Conservation (phyloP, 1,139 yeast species). For the Blastobotrys aristatus region DNA sequence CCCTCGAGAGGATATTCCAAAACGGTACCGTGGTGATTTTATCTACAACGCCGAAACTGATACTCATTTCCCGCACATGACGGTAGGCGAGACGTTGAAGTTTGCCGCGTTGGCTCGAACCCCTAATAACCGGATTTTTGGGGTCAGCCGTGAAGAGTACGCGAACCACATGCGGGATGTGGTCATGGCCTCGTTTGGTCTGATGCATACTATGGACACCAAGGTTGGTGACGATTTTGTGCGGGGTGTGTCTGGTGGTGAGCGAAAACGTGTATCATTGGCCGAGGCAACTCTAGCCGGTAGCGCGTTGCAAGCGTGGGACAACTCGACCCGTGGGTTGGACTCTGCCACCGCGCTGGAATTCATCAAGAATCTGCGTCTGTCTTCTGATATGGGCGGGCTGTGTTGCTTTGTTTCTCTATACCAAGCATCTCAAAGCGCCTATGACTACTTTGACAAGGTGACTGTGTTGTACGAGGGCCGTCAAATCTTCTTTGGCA, state of each 20-base stretch:
- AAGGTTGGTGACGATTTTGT: constrained; percentile 67
- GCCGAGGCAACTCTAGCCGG: constrained; percentile 63
- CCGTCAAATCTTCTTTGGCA: constrained; percentile 71
- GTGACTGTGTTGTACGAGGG: constrained; percentile 73
- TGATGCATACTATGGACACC: constrained; percentile 62
- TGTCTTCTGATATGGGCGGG: constrained; percentile 53
- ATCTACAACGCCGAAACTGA: constrained; percentile 70
- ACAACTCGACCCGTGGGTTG: constrained; percentile 70
- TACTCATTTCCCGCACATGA: constrained; percentile 64
- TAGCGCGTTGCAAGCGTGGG: constrained; percentile 65
- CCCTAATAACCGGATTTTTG: constrained; percentile 59
- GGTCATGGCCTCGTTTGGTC: constrained; percentile 68
- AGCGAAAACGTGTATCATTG: constrained; percentile 75
- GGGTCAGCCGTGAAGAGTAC: constrained; percentile 51
- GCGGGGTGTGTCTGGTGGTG: constrained; percentile 84
- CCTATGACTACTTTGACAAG: constrained; percentile 69
- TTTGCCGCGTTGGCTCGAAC: constrained; percentile 63
- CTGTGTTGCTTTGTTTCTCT: constrained; percentile 69
- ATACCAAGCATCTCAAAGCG: constrained; percentile 78
- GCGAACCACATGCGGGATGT: constrained; percentile 62
- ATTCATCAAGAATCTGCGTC: constrained; percentile 62
- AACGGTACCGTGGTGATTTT: constrained; percentile 61
- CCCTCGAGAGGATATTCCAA: constrained; percentile 42
- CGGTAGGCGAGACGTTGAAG: constrained; percentile 64
- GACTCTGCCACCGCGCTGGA: constrained; percentile 76